These are phyloP conservation scores for Euphorbia pulcherrima DNA, from an alignment of 345 rosid species.

Conservation along the genomic window DNA sequence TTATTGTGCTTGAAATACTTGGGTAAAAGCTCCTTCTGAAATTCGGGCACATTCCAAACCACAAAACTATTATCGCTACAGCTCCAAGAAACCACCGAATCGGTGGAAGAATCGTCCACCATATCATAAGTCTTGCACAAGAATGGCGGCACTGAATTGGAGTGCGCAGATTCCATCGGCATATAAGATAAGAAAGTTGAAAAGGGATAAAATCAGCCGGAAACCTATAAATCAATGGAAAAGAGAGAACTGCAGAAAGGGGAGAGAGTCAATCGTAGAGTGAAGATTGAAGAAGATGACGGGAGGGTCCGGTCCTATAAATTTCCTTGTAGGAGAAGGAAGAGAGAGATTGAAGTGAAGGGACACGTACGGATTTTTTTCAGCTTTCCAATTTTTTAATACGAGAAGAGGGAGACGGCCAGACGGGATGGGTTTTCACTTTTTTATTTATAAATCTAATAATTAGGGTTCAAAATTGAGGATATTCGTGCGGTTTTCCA, in stretches of 20 bases:
- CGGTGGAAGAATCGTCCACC: constrained; percentile 25
- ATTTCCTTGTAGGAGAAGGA: background rate
- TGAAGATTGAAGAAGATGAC: background rate
- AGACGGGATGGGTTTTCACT: no score
- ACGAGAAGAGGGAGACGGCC: no score
- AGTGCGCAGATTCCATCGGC: constrained; percentile 4
- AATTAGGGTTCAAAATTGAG: no score
- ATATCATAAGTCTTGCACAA: constrained; percentile 27
- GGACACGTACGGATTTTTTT: background rate
- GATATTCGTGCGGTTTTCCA: no score
- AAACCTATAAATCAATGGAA: background rate
- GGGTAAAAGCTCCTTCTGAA: constrained; percentile 22
- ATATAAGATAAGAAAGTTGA: background rate
- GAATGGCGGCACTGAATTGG: constrained; percentile 25
- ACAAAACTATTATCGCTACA: constrained; percentile 22
- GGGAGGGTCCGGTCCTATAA: no score
- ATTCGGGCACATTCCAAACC: constrained; percentile 27
- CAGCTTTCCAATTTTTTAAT: no score
- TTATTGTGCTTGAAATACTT: constrained; percentile 73
- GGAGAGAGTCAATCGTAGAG: background rate
- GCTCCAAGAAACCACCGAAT: constrained; percentile 29
- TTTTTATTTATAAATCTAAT: no score
- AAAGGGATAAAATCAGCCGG: background rate
- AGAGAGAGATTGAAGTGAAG: background rate
- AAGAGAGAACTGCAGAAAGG: background rate